Evolutionary conservation across 2,329 filamentous ascomycete species (phyloP), one percentile per base, ranked within the genome.

Genomic region (Aaosphaeria arxii): DNA sequence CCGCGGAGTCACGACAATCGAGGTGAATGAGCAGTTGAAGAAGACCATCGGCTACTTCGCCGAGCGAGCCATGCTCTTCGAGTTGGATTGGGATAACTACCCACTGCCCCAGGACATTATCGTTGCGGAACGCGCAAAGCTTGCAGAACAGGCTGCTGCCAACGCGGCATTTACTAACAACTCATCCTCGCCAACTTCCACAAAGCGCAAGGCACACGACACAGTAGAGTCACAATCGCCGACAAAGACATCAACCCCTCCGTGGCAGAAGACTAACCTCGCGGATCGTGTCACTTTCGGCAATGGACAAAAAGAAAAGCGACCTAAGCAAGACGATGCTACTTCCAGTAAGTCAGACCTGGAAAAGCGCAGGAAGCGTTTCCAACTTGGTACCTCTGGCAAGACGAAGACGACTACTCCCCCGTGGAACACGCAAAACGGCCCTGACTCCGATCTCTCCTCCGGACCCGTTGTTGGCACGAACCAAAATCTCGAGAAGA

Each of bases 331-430:
- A 56, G 68, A 70, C 49, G 70, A 72, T 57, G 71, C 77, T 64
- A 61, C 69, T 62, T 67, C 58, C 57, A 95, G 89, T 94, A 95
- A 95, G 89, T 87, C 87, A 76, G 84, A 85, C 70, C 80, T 89
- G 75, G 91, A 96, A 72, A 91, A 91, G 76, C 88, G 94, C 58
- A 88, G 87, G 71, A 89, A 89, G 64, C 89, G 94, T 59, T 95
- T 95, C 73, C 86, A 92, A 55, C 75, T 77, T 47, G 65, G 71
- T 41, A 73, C 74, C 46, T 66, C 70, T 49, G 71, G 72, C 58
- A 81, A 75, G 54, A 81, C 81, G 52, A 36, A 36, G 33, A 85
- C 60, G 75, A 83, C 56, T 70, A 77, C 47, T 73, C 79, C 47
- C 5, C 67, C 66, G 85, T 84, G 33, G 33, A 57, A 61, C 6